Evolutionary conservation across 73 alveolate species (phyloP).

Genomic region (Paraurostyla sp.): DNA sequence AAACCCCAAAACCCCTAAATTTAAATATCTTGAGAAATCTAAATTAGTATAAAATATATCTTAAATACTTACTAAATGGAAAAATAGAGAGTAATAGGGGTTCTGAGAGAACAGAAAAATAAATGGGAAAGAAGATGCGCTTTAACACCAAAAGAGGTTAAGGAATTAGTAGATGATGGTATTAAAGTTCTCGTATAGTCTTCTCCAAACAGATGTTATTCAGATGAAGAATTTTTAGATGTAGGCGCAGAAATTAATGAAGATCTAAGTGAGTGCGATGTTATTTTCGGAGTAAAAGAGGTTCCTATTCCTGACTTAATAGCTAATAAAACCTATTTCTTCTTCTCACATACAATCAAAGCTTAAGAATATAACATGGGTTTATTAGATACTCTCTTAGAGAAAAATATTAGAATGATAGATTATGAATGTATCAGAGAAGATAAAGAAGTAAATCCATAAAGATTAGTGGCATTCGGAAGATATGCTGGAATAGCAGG

Average conservation of each 20-base stretch:
- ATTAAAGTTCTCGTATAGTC: conserved; percentile 86
- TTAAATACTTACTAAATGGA: too few species aligned
- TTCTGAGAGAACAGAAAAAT: conserved; percentile 84
- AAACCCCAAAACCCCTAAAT: too few species aligned
- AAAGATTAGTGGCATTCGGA: conserved; percentile 88
- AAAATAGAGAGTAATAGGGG: conserved; percentile 60
- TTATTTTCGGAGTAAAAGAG: conserved; percentile 90
- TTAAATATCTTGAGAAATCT: too few species aligned
- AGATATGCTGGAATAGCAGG: conserved; percentile 94
- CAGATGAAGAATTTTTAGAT: conserved; percentile 82
- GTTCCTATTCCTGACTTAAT: conserved; percentile 76
- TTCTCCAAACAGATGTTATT: conserved; percentile 82
- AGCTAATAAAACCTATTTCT: conserved; percentile 82
- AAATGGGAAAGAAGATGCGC: conserved; percentile 94
- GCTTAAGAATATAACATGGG: conserved; percentile 91
- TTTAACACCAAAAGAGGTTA: conserved; percentile 85
- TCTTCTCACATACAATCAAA: conserved; percentile 90
- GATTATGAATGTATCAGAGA: conserved; percentile 92
- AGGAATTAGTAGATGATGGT: conserved; percentile 71
- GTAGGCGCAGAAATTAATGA: conserved; percentile 89
- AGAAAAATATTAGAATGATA: conserved; percentile 79
- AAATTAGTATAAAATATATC: too few species aligned
- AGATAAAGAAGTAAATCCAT: conserved; percentile 46
- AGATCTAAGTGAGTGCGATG: conserved; percentile 80
- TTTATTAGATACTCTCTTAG: conserved; percentile 83